phyloP scores from a whole-genome alignment of 352 stramenopile species.

The Phytophthora uliginosa region DNA sequence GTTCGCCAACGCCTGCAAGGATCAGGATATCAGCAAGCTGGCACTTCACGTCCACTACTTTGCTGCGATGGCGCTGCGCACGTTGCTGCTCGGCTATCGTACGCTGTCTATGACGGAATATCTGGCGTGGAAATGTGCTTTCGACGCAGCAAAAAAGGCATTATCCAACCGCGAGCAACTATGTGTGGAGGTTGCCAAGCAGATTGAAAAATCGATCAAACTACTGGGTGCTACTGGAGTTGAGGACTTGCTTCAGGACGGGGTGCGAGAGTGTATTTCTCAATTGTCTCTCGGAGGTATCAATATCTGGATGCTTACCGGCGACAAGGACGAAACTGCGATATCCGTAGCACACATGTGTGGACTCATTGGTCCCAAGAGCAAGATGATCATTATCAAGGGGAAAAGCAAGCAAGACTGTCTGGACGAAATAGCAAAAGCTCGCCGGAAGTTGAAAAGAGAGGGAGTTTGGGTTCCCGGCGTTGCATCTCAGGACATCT shows the following conservation, averaged over 20 bases:
- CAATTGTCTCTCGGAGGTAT: conserved; percentile 96
- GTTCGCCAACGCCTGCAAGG: conserved; percentile 80
- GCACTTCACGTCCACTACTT: conserved; percentile 90
- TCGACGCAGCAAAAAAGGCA: conserved; percentile 73
- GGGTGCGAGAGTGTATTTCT: conserved; percentile 97
- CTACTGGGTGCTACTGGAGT: conserved; percentile 97
- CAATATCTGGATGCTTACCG: conserved; percentile 99
- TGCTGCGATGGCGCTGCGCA: conserved; percentile 88
- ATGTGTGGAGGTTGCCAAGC: conserved; percentile 75
- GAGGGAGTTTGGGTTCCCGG: conserved; percentile 85
- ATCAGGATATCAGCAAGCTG: conserved; percentile 81
- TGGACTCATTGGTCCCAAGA: conserved; percentile 87
- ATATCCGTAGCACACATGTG: conserved; percentile 99
- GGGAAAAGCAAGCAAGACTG: conserved; percentile 84
- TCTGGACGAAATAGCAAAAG: conserved; percentile 84
- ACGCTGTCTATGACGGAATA: conserved; percentile 74
- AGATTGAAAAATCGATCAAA: conserved; percentile 87
- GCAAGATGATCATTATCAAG: conserved; percentile 88
- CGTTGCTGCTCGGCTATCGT: conserved; percentile 85
- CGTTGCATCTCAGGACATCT: conserved; percentile 76
- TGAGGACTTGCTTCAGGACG: conserved; percentile 98
- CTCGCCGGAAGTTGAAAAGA: conserved; percentile 75
- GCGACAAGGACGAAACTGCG: conserved; percentile 99
- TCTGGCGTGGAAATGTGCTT: conserved; percentile 77
- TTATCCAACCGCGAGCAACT: conserved; percentile 69